phyloP scores from a whole-genome alignment of 177 flowering plant species.

The Vitis hybrid region DNA sequence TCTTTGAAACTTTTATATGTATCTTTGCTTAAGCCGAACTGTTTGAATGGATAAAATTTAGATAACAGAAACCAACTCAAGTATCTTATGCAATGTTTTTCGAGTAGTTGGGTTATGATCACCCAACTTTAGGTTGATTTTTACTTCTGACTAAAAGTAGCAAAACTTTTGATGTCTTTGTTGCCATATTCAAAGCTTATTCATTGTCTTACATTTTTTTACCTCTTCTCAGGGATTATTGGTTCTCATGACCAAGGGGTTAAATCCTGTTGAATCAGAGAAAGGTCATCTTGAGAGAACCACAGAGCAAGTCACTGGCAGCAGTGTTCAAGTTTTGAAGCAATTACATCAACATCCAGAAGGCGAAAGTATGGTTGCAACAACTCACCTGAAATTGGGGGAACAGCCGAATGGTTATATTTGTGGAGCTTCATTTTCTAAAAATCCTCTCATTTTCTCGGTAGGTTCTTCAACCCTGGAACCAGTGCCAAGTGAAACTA shows the following conservation, averaged over 20 bases:
- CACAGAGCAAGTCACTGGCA: slow-evolving; percentile 9
- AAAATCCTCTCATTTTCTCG: slow-evolving; percentile 3
- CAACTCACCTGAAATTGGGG: slow-evolving; percentile 3
- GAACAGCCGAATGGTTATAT: not conserved
- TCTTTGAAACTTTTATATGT: too few species aligned
- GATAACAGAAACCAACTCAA: not conserved
- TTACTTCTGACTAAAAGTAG: not conserved
- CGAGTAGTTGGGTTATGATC: not conserved
- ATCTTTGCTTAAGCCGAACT: too few species aligned
- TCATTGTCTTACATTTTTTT: too few species aligned
- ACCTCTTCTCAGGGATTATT: not conserved
- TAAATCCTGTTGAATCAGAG: not conserved
- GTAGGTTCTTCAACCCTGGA: slow-evolving; percentile 6
- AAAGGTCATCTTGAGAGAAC: slow-evolving; percentile 2
- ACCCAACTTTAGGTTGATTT: not conserved
- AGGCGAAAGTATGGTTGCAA: not conserved
- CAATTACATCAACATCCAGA: not conserved
- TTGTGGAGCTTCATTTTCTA: not conserved
- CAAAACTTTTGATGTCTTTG: not conserved
- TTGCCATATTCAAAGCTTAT: slow-evolving; percentile 9
- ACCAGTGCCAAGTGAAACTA: not conserved
- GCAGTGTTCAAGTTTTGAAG: not conserved
- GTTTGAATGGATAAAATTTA: too few species aligned
- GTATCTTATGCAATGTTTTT: not conserved
- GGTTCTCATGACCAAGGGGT: too few species aligned